Evolutionary conservation across 1,284 basidiomycete species (phyloP), one percentile per base, ranked within the genome.

Genomic region (Phellopilus nigrolimitatus): DNA sequence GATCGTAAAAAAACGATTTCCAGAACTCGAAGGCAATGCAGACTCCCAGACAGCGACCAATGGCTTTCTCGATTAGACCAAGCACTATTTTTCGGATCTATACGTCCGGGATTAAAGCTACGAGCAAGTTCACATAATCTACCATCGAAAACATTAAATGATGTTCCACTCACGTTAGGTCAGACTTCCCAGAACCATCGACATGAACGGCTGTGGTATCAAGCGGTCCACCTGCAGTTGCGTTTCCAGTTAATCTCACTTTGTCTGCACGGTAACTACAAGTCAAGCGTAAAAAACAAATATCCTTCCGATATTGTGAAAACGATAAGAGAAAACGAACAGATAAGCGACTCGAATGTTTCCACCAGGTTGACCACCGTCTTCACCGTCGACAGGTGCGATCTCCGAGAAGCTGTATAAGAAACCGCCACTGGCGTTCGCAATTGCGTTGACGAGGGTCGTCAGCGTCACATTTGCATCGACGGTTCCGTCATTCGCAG

Each of bases 271-370:
- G 71, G 63, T 76, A 82, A 37, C 75, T 78, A 34, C 31, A 8
- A 12, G 55, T 33, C 21, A 47, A 13, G 12, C 28, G 3, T 17
- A 24, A n/a, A n/a, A n/a, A n/a, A n/a, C n/a, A n/a, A n/a, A n/a
- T n/a, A n/a, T n/a, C n/a, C n/a, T n/a, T n/a, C n/a, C n/a, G n/a
- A n/a, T n/a, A n/a, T n/a, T n/a, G n/a, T n/a, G n/a, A n/a, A n/a
- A n/a, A n/a, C n/a, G n/a, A n/a, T n/a, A n/a, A n/a, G n/a, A n/a
- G n/a, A n/a, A n/a, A 13, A 51, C 68, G 56, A 56, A 79, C 73
- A 82, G 58, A 59, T 75, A 82, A 3, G 75, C 80, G 36, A 74
- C 72, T 27, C 81, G 71, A 51, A 84, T 85, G 57, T 85, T 85
- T 33, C 80, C 80, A 15, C 82, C 82, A 8, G 79, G 77, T 54